Conservation (phyloP, 306 rosid genomes). For the Sechiopsis laciniata region DNA sequence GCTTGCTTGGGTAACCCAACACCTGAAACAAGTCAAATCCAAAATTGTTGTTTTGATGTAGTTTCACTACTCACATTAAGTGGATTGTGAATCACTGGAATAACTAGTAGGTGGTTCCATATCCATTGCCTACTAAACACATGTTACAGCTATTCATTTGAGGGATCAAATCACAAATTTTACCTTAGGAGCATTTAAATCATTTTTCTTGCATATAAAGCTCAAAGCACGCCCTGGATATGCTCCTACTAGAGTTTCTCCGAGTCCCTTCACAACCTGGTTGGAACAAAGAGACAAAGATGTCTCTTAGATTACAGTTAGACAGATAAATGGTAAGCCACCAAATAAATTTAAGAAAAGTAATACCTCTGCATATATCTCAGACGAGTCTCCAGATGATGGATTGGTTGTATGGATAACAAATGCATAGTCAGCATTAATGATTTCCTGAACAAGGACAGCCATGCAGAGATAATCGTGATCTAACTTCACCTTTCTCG, state of each 20-base stretch:
- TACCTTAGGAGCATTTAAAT: conserved; percentile 80
- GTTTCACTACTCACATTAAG: not conserved
- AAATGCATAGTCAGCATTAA: conserved; percentile 95
- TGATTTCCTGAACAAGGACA: conserved; percentile 93
- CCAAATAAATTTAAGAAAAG: conserved; percentile 17
- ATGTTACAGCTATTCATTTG: not conserved
- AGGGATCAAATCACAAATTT: conserved; percentile 15
- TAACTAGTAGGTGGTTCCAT: not conserved
- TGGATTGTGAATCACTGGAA: not conserved
- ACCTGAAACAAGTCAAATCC: conserved; percentile 41
- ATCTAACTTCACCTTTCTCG: conserved; percentile 80
- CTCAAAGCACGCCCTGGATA: conserved; percentile 99
- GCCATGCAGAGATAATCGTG: conserved; percentile 96
- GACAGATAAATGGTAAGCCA: not conserved
- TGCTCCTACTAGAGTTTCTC: conserved; percentile 97
- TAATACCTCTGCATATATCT: conserved; percentile 94
- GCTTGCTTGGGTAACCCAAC: conserved; percentile 95
- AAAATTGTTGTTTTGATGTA: not conserved
- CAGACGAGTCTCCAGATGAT: conserved; percentile 89
- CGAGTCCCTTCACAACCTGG: conserved; percentile 95
- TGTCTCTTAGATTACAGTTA: conserved; percentile 17
- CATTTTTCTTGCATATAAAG: conserved; percentile 73
- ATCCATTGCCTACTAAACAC: not conserved
- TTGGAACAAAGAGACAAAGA: conserved; percentile 20
- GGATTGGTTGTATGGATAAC: conserved; percentile 97